Evolutionary conservation across 139 green algal species (phyloP).

Genomic region (Mesostigma viride): DNA sequence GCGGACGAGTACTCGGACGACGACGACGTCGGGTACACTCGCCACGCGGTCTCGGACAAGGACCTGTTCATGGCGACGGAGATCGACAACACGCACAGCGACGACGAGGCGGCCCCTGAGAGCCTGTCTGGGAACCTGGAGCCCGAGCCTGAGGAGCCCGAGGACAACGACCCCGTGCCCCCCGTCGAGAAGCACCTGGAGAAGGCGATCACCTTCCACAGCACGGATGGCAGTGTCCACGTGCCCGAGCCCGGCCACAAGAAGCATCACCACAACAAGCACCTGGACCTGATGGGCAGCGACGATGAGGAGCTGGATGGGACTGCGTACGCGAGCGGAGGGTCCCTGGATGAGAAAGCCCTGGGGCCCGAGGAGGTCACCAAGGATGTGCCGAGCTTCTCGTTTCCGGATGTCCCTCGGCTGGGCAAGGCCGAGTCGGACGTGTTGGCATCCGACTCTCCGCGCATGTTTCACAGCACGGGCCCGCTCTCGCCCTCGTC

Average conservation of each 20-base stretch:
- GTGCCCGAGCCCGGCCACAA: background rate
- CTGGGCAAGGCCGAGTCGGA: background rate
- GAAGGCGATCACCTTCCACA: background rate
- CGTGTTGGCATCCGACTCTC: background rate
- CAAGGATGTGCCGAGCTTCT: no score
- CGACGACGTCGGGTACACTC: constrained; percentile 23
- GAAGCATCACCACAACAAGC: background rate
- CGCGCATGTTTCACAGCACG: background rate
- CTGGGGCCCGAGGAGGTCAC: background rate
- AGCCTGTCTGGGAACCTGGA: constrained; percentile 9
- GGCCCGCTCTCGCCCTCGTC: no score
- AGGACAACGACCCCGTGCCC: background rate
- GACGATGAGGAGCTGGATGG: background rate
- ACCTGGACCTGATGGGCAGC: background rate
- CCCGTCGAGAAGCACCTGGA: constrained; percentile 8
- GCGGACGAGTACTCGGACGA: constrained; percentile 24
- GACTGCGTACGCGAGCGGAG: background rate
- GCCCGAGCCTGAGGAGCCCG: background rate
- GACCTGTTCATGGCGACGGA: constrained; percentile 17
- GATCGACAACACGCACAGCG: background rate
- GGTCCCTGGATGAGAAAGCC: background rate
- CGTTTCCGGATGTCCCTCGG: background rate
- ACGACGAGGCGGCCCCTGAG: constrained; percentile 6
- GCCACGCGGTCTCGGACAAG: constrained; percentile 21
- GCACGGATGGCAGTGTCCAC: background rate